Base-by-base conservation (phyloP, 108 stramenopile genomes). In the Cylindrotheca fusiformis region DNA sequence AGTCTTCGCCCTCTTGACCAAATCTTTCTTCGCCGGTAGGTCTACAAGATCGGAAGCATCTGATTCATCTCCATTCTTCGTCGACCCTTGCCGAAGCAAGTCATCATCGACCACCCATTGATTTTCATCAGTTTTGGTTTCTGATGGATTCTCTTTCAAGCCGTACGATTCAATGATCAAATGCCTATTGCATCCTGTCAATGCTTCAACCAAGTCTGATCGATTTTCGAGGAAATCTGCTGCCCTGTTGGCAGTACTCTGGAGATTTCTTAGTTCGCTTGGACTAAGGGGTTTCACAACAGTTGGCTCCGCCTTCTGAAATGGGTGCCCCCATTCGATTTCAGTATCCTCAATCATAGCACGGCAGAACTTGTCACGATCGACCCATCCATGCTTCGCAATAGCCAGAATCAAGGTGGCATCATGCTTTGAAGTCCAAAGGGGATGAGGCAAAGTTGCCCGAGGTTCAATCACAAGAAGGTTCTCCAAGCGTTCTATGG, bases 381-480 rank as follows among this genome's bases (percentile, higher is more conserved):
- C 93, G 36, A 88, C 63, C 87, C 87, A 94, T 20, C 93, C 93
- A 65, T 94, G 93, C 67, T 90, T 87, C 0, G 61, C 68, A 24
- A 85, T 78, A 18, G 88, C 85, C 18, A 65, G 62, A 54, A 90
- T 57, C 47, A 94, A 65, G 19, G 86, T 60, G 14, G 84, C 83
- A 76, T 94, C 93, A 62, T 90, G 89, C 2, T 64, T 30, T 10
- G 50, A 41, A 5, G 79, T 85, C 93, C 93, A 94, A 41, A 70
- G 48, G 18, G 86, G 82, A 78, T 94, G 89, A n/a, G 93, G 93
- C 32, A 79, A 61, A 3, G 72, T 48, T 18, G 71, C 49, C 32
- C 63, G 33, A 22, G 41, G 59, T 12, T 83, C 77, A 24, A 72
- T 48, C 18, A 27, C 24, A 8, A 74, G 24, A 22, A 52, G 17